These are phyloP conservation scores for Chlorella sp. DNA, from an alignment of 139 green algal species.

Conservation along the genomic window DNA sequence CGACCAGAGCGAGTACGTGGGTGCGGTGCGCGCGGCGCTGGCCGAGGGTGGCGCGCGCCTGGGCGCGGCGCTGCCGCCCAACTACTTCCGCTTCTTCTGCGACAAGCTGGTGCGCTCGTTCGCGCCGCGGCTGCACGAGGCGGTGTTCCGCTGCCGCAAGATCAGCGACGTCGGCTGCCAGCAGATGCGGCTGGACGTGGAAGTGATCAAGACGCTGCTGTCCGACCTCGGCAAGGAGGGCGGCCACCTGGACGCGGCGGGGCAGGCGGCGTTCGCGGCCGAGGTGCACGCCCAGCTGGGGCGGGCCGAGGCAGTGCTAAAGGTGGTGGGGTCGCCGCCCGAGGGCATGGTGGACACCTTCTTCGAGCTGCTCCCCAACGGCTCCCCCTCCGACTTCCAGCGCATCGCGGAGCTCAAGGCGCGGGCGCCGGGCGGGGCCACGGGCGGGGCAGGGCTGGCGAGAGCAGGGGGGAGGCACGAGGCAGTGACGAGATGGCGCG, in stretches of 20 bases:
- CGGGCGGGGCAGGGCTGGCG: neutral
- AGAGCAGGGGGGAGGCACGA: neutral
- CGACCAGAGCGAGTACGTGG: constrained; percentile 88
- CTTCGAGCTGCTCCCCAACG: constrained; percentile 67
- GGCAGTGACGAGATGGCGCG: too few relatives aligned
- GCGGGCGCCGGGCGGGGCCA: neutral
- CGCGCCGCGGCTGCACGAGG: constrained; percentile 75
- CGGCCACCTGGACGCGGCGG: constrained; percentile 26
- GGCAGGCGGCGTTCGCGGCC: constrained; percentile 21
- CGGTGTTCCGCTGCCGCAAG: constrained; percentile 59
- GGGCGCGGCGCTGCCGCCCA: constrained; percentile 60
- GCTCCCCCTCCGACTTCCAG: constrained; percentile 62
- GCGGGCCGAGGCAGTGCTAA: constrained; percentile 75
- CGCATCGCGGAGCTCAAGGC: constrained; percentile 80
- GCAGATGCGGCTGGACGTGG: constrained; percentile 78
- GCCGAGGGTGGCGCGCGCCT: constrained; percentile 60
- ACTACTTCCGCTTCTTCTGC: constrained; percentile 92
- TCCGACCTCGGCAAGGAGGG: constrained; percentile 35
- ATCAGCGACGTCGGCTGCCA: constrained; percentile 57
- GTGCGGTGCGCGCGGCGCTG: constrained; percentile 57
- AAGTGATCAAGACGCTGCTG: constrained; percentile 65
- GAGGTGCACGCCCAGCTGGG: constrained; percentile 60
- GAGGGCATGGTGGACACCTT: constrained; percentile 79
- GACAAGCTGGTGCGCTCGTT: constrained; percentile 94
- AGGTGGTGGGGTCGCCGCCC: constrained; percentile 71